Base-by-base conservation (phyloP, 106 monocot species). In the Triglochin maritima region DNA sequence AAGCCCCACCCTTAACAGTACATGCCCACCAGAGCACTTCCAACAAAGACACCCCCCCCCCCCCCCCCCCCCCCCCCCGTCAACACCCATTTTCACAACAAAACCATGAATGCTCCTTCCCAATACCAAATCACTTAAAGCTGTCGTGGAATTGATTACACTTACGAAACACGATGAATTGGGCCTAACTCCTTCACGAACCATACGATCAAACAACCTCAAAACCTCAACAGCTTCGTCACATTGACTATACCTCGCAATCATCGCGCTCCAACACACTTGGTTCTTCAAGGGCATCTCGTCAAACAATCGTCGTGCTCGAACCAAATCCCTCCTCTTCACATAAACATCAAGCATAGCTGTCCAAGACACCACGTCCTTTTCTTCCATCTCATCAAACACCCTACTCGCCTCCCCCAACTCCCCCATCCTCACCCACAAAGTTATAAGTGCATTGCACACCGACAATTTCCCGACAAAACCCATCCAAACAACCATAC, bases 341-440 rank as follows among this genome's bases (percentile, higher is more conserved):
- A 78, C 82, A 79, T 75, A 80, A 85, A 59, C 80, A 77, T 41
- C 69, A 29, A 89, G 79, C 17, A 81, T 46, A 0, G 83, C 68
- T 13, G 89, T 89, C 89, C 89, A 89, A 2, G 89, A 78, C 7
- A 89, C 73, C 3, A 82, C 85, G 61, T 89, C 89, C 67, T 67
- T 82, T 44, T 75, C 75, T 51, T 57, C 62, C 89, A 89, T 89
- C 17, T 65, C 64, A 57, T 88, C 66, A 53, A 88, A 88, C 7
- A 88, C 66, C 15, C 57, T 63, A 61, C 58, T 75, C 7, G 88
- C 79, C 10, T 56, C 7, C 44, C 9, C 62, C 29, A 69, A 13
- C 44, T 81, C 81, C 3, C 74, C 73, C 59, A 76, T 84, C 68
- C 70, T 76, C 5, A 74, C 56, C n/a, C 62, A 52, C 57, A 84